These are phyloP conservation scores for Hypoxylon fragiforme DNA, from an alignment of 495 filamentous ascomycete genomes.

Conservation along the genomic window DNA sequence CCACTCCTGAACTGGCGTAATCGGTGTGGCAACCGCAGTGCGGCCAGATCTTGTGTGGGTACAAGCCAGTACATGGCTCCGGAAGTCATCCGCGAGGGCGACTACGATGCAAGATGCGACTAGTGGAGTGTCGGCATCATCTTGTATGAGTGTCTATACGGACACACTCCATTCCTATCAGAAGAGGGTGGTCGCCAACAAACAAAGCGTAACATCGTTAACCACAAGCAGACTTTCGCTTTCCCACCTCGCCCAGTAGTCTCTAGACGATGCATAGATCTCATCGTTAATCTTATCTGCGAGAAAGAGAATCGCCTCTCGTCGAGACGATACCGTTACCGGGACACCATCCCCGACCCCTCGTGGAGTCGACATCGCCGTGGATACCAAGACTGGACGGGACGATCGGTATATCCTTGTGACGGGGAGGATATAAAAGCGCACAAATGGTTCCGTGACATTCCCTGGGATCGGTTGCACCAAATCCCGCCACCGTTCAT, in stretches of 20 bases:
- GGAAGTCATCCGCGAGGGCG: conserved; percentile 80
- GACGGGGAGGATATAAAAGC: conserved; percentile 79
- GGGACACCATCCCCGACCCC: conserved; percentile 18
- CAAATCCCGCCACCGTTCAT: conserved; percentile 72
- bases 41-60: conserved; percentile 86
- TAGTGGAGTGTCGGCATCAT: conserved; percentile 97
- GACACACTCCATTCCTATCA: conserved; percentile 84
- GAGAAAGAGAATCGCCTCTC: conserved; percentile 77
- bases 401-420: conserved; percentile 71
- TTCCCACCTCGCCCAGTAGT: conserved; percentile 69
- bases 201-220: conserved; percentile 78
- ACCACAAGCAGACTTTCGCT: conserved; percentile 52
- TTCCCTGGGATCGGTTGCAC: conserved; percentile 71
- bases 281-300: conserved; percentile 75
- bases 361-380: conserved; percentile 18
- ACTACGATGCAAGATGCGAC: conserved; percentile 90
- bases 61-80: conserved; percentile 99
- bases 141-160: conserved; percentile 90
- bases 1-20: conserved; percentile 77
- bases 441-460: conserved; percentile 71
- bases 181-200: conserved; percentile 70
- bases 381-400: conserved; percentile 41
- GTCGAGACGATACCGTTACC: conserved; percentile 64
- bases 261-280: conserved; percentile 65
- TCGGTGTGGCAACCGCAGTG: conserved; percentile 67